Evolutionary conservation across 2,329 filamentous ascomycete genomes (phyloP).

Genomic region (Nemania diffusa): DNA sequence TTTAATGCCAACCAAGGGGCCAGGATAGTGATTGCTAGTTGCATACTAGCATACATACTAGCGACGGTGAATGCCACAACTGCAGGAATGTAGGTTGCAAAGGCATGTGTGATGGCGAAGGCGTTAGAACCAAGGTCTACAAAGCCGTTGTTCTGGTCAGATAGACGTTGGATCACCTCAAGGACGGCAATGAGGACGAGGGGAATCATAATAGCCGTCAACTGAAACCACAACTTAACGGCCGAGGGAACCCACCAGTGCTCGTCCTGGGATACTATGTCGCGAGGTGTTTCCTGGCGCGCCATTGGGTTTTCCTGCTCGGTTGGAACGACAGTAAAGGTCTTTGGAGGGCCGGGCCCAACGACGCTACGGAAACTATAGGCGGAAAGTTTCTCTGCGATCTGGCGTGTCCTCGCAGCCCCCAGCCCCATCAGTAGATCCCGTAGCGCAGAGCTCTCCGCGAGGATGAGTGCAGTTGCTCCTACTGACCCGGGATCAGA

Average conservation of each 20-base stretch:
- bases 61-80: constrained; percentile 26
- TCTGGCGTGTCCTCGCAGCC: constrained; percentile 19
- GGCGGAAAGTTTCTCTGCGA: constrained; percentile 16
- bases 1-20: constrained; percentile 30
- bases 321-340: constrained; percentile 22
- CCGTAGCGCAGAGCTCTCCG: constrained; percentile 22
- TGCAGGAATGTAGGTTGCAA: constrained; percentile 28
- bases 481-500: constrained; percentile 32
- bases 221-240: constrained; percentile 27
- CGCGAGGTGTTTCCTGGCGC: not conserved
- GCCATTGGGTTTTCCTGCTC: not conserved
- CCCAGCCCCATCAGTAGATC: constrained; percentile 23
- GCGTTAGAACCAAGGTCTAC: constrained; percentile 16
- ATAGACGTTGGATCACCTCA: constrained; percentile 29
- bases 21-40: constrained; percentile 22
- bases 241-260: constrained; percentile 29
- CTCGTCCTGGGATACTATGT: constrained; percentile 5
- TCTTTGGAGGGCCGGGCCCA: constrained; percentile 7
- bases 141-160: constrained; percentile 27
- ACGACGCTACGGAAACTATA: constrained; percentile 28
- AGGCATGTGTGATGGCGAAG: constrained; percentile 21
- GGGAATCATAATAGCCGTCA: constrained; percentile 20
- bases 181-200: constrained; percentile 26
- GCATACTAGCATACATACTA: constrained; percentile 29
- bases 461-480: constrained; percentile 30